Evolutionary conservation across 345 rosid genomes (phyloP).

Genomic region (Hibiscus trionum): DNA sequence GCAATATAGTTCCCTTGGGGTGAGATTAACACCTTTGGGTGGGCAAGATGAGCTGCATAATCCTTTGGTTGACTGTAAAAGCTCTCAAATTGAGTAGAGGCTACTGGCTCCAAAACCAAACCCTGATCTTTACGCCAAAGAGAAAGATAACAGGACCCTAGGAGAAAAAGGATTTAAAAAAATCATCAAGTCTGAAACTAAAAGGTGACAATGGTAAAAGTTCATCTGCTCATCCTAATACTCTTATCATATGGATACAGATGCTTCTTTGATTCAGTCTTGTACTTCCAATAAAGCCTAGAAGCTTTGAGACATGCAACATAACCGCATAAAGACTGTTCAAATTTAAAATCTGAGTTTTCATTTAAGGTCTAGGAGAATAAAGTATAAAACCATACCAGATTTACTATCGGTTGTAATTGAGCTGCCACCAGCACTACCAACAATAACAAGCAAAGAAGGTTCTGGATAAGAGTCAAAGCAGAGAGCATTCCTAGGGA

Average conservation of each 20-base stretch:
- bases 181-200: background rate
- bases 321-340: background rate
- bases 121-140: conserved; percentile 52
- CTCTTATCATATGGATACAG: background rate
- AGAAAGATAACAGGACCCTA: conserved; percentile 65
- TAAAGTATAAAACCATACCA: conserved; percentile 42
- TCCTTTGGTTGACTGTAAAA: conserved; percentile 34
- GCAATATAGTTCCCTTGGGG: conserved; percentile 60
- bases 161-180: conserved; percentile 10
- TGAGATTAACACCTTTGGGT: conserved; percentile 77
- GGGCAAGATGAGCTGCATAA: conserved; percentile 32
- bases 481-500: conserved; percentile 65
- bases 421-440: conserved; percentile 38
- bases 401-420: conserved; percentile 30
- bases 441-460: conserved; percentile 56
- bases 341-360: background rate
- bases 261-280: background rate
- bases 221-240: background rate
- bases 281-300: background rate
- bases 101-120: conserved; percentile 46
- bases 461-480: conserved; percentile 55
- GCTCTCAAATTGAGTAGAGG: conserved; percentile 59
- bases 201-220: background rate
- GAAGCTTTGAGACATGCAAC: background rate
- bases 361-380: conserved; percentile 11